Evolutionary conservation across 1,139 yeast species (phyloP), one percentile per base, ranked within the genome.

Genomic region (Hyphopichia buzzinii): DNA sequence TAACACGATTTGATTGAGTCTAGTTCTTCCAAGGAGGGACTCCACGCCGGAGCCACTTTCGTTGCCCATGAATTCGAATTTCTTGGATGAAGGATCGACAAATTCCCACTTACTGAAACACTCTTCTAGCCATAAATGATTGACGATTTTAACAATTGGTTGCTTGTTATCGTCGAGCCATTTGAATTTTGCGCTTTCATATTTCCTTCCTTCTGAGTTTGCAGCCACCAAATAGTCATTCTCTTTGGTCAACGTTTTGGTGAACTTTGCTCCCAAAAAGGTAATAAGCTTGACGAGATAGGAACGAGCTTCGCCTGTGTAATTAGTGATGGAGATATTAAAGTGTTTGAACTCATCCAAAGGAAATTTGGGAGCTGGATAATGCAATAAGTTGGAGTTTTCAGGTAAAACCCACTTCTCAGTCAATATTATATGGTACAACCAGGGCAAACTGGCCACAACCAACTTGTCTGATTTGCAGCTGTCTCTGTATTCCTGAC

Each of bases 41-140:
- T 72, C 69, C 37, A 75, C 52, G 2, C 62, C 60, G 16, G 49
- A 43, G 17, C 57, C 62, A 29, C 66, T 58, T 17, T 57, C 62
- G 28, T 65, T 57, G 3, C 80, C 79, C 35, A 77, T 62, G 37
- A 67, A 64, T 16, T 70, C 58, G 52, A 72, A 83, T 27, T 75
- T 64, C 3, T 72, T 64, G 12, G 55, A 50, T 1, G 67, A 50
- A 15, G 60, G 66, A 31, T 79, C 75, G 47, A 77, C 67, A 4
- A 70, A 48, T 31, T 59, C 57, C 90, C 94, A 84, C 31, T 69
- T 59, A 0, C 81, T 68, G 52, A 71, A 84, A 36, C 85, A 74
- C 40, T 86, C 94, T 53, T 92, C 97, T n/a, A 92, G 61, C 98
- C 98, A 92, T 14, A 82, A 52, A 56, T 87, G 96, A 51, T 84